Conservation (phyloP, 2,329 filamentous ascomycete genomes). For the Fusarium mexicanum region DNA sequence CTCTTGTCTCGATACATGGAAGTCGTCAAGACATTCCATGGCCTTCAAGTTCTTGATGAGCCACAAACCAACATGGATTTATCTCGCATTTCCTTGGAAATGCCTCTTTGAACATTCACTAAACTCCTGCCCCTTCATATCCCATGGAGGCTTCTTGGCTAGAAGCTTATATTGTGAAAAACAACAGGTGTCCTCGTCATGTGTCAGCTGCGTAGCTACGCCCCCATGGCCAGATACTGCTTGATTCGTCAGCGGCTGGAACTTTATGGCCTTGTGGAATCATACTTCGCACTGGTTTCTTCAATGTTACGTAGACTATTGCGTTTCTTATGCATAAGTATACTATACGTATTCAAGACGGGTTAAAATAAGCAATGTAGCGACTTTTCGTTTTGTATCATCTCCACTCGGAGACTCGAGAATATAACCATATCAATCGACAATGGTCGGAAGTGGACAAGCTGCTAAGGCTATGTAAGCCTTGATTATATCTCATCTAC, state of each 20-base stretch:
- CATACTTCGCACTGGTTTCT: rapidly evolving
- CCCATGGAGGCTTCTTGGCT: neutral
- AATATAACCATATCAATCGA: too few relatives aligned
- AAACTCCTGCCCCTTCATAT: neutral
- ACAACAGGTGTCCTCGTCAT: neutral
- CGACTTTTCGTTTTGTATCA: neutral
- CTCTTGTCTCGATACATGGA: neutral
- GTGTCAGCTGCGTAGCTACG: neutral
- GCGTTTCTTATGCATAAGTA: neutral
- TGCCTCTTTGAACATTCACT: neutral
- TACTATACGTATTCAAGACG: neutral
- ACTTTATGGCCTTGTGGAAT: neutral
- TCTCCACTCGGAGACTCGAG: neutral
- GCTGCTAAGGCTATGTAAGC: rapidly evolving
- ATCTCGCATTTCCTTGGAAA: too few relatives aligned
- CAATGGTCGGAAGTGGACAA: too few relatives aligned
- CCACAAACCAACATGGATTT: neutral
- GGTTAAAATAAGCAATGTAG: neutral
- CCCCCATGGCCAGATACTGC: neutral
- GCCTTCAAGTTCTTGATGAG: neutral
- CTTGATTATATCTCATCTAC: neutral
- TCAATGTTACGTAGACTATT: neutral
- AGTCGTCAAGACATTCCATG: neutral
- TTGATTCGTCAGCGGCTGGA: neutral
- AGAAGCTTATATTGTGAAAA: neutral